Evolutionary conservation across 345 rosid genomes (phyloP).

Genomic region (Populus pruinosa): DNA sequence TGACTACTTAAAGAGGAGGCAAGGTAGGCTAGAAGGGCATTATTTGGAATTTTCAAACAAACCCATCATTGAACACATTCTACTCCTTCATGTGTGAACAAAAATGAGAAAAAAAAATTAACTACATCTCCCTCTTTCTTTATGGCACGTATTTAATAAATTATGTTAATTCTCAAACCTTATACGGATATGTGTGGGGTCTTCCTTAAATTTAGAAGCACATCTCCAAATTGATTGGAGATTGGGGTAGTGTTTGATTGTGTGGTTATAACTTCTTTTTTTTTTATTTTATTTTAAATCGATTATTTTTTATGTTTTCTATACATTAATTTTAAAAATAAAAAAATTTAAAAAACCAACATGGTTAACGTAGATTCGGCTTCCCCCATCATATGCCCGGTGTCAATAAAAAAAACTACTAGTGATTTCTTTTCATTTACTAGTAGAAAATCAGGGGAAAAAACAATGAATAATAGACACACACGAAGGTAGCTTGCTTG

Average conservation of each 20-base stretch:
- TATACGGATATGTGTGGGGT: neutral
- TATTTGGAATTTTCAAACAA: slow-evolving; percentile 4
- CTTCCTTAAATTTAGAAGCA: no score
- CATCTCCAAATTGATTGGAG: neutral
- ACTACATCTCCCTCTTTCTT: no score
- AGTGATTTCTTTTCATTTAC: neutral
- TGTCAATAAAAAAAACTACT: neutral
- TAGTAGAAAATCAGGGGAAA: neutral
- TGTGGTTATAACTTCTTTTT: no score
- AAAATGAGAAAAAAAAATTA: neutral
- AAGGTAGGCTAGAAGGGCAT: slow-evolving; percentile 6
- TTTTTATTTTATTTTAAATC: no score
- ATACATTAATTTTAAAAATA: no score
- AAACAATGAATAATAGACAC: neutral
- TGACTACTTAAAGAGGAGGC: slow-evolving; percentile 21
- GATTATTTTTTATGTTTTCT: no score
- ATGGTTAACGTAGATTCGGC: no score
- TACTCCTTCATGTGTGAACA: neutral
- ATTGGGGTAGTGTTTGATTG: neutral
- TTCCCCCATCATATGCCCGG: no score
- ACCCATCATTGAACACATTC: neutral
- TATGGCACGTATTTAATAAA: neutral
- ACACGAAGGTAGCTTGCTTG: neutral
- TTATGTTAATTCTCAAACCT: neutral
- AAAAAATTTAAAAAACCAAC: no score